A percentile compares a stretch with the other conserved stretches of the same genome.
These are phyloP conservation scores for Kodamaea sagamina DNA, from an alignment of 805 yeast genomes.

Conservation along the genomic window DNA sequence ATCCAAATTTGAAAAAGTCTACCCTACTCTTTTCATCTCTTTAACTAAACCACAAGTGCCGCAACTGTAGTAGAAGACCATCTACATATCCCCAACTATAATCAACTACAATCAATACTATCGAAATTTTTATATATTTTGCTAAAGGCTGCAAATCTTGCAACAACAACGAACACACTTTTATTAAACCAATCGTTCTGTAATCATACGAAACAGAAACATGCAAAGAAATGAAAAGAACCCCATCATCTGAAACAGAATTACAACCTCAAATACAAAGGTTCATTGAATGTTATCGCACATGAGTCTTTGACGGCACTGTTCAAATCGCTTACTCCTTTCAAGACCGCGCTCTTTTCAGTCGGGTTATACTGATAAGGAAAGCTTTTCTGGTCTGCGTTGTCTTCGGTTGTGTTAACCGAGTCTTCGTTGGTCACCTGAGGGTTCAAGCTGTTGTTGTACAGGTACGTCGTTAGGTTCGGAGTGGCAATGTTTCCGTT, in stretches of 20 bases:
- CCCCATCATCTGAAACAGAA: neutral
- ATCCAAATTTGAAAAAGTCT: too few species aligned
- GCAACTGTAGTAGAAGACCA: too few species aligned
- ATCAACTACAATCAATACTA: too few species aligned
- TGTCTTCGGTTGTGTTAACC: constrained; percentile 5
- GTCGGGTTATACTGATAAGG: constrained; percentile 14
- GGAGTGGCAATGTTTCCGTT: constrained; percentile 4
- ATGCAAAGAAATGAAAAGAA: constrained; percentile 4
- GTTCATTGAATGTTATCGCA: constrained; percentile 13
- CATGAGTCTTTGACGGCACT: constrained; percentile 17
- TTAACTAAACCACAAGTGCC: too few species aligned
- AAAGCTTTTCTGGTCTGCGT: constrained; percentile 11
- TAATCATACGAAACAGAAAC: neutral
- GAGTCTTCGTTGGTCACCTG: constrained; percentile 12
- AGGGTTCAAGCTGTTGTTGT: constrained; percentile 10
- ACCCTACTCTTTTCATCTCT: too few species aligned
- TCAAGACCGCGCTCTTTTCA: constrained; percentile 15
- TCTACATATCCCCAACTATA: too few species aligned
- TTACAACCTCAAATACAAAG: constrained; percentile 18
- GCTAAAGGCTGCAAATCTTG: too few species aligned
- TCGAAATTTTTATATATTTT: too few species aligned
- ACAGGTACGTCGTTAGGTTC: constrained; percentile 4
- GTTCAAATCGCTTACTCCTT: constrained; percentile 10
- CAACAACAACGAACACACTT: too few species aligned
- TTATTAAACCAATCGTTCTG: neutral